Conservation (phyloP, 305 asterid species). For the Fraxinus platypoda region DNA sequence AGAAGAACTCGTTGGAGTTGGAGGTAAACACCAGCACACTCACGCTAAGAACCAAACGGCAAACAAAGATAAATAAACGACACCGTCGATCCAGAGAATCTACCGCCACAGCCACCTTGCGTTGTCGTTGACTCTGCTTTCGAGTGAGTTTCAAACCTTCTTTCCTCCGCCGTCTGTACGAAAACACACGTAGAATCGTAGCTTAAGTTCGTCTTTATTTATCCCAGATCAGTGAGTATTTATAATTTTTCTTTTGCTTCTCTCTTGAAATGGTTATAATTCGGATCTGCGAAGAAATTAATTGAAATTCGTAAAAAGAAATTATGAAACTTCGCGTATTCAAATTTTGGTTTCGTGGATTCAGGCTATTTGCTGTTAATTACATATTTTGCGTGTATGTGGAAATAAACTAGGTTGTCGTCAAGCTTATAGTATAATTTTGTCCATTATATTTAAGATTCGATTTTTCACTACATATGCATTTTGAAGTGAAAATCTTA, state of each 20-base stretch:
- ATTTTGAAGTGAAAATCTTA: neutral
- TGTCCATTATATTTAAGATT: neutral
- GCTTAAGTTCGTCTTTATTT: neutral
- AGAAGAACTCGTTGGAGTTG: neutral
- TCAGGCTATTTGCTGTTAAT: slow-evolving; percentile 16
- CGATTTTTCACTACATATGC: slow-evolving; percentile 5
- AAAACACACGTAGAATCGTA: neutral
- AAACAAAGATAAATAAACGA: neutral
- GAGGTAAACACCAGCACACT: neutral
- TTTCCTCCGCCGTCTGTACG: neutral
- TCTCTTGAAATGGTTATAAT: slow-evolving; percentile 1
- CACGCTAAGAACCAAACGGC: neutral
- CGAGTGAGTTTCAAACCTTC: slow-evolving; percentile 23
- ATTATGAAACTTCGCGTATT: neutral
- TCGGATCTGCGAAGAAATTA: slow-evolving; percentile 23
- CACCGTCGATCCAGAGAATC: neutral
- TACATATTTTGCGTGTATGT: neutral
- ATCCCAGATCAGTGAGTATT: slow-evolving; percentile 2
- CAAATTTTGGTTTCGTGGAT: slow-evolving; percentile 12
- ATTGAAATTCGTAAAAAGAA: neutral
- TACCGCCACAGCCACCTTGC: slow-evolving; percentile 25
- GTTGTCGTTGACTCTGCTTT: slow-evolving; percentile 36
- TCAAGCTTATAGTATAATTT: neutral
- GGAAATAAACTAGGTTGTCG: neutral
- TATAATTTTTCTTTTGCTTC: neutral